Evolutionary conservation across 1,284 basidiomycete genomes (phyloP).

Genomic region (Dichomitus squalens): DNA sequence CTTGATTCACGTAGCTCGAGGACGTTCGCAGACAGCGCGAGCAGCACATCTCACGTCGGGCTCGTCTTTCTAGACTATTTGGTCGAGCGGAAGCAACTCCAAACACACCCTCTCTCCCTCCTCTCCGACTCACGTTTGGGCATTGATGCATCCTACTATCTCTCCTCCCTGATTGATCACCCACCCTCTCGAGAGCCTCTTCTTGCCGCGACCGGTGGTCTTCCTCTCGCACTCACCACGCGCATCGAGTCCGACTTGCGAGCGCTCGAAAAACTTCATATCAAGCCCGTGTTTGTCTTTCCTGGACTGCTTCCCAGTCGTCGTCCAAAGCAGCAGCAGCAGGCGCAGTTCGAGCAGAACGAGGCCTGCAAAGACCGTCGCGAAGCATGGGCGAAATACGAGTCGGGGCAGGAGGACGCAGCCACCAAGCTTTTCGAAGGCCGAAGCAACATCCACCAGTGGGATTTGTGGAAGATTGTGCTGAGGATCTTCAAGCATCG

Average conservation of each 20-base stretch:
- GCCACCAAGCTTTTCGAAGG: constrained; percentile 84
- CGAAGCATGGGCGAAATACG: constrained; percentile 90
- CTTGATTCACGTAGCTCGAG: background rate
- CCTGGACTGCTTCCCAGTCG: constrained; percentile 79
- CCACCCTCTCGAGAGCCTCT: constrained; percentile 85
- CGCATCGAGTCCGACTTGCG: constrained; percentile 94
- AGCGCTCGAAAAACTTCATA: constrained; percentile 84
- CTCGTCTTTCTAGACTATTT: constrained; percentile 65
- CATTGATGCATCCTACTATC: constrained; percentile 94
- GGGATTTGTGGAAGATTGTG: constrained; percentile 92
- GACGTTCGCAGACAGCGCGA: constrained; percentile 3
- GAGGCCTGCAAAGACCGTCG: constrained; percentile 77
- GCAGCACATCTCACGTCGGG: constrained; percentile 14
- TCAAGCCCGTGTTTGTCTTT: constrained; percentile 99
- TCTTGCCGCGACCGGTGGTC: constrained; percentile 91
- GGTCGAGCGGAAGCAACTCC: constrained; percentile 84
- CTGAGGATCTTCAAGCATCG: constrained; percentile 93
- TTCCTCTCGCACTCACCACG: constrained; percentile 82
- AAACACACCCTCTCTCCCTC: constrained; percentile 81
- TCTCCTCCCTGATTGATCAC: constrained; percentile 78
- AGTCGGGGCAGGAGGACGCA: constrained; percentile 84
- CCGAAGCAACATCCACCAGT: constrained; percentile 67
- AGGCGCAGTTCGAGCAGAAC: constrained; percentile 60
- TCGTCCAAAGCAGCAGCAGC: constrained; percentile 58
- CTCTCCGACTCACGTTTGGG: constrained; percentile 93